Evolutionary conservation across 148 eudicot species (phyloP), one percentile per base, ranked within the genome.

Genomic region (Diospyros lotus): DNA sequence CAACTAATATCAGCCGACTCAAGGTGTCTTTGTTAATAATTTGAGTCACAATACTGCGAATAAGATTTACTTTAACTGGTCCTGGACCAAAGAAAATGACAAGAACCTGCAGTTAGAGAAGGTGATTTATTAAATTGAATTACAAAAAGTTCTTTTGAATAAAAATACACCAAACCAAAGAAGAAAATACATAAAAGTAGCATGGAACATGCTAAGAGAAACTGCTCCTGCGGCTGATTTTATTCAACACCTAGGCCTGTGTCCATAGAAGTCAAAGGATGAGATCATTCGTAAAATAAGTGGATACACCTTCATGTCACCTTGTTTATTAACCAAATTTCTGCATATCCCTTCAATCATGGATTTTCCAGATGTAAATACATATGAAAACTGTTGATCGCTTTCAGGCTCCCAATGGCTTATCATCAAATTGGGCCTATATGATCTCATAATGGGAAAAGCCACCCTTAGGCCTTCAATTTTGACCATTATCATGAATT

Each of bases 51-150:
- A 92, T 80, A 59, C 76, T 69, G 28, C 96, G 90, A 60, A 95
- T 84, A 17, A 52, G 69, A 63, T 84, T 79, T 5, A 92, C 87
- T 83, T 92, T 95, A 12, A 95, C 87, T 40, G 81, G 55, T 53
- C 77, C 82, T 41, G 87, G 88, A 65, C 88, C 94, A 53, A 84
- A 79, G 79, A 87, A 95, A 56, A 92, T 52, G 44, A 89, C 98
- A 71, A 90, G 69, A 70, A 89, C 80, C 98, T 95, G 94, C 84
- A 82, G 51, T 48, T 14, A 50, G 53, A 68, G 17, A 12, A 17
- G 43, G 46, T n/a, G 44, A 13, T 48, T 17, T 9, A 69, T 58
- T 40, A 70, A 3, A 50, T 28, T 3, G 1, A 48, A 12, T 11
- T 39, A 56, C 39, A 17, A 8, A 72, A 67, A 17, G 38, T 44